Evolutionary conservation across 2,329 filamentous ascomycete genomes (phyloP).

Genomic region (Cercospora beticola): DNA sequence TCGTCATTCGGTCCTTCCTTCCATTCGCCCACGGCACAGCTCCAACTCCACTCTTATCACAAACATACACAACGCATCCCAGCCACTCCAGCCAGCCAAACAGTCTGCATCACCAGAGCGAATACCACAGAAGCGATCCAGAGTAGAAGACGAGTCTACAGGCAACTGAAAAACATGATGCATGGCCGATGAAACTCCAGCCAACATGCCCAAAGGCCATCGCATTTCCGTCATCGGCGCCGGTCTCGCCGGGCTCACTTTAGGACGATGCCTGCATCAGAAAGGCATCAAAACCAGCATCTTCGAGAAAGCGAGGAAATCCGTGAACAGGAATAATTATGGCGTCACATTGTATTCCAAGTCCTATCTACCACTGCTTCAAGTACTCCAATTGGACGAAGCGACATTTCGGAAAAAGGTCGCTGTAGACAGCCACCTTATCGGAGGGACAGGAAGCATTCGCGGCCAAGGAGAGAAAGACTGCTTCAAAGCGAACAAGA

Average conservation of each 20-base stretch:
- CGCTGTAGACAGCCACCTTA: constrained; percentile 35
- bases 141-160: not conserved
- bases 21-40: not conserved
- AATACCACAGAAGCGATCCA: not conserved
- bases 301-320: constrained; percentile 37
- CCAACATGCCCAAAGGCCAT: constrained; percentile 8
- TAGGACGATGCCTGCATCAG: constrained; percentile 39
- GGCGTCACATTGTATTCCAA: constrained; percentile 42
- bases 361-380: constrained; percentile 38
- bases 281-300: constrained; percentile 37
- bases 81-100: not conserved
- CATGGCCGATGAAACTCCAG: not conserved
- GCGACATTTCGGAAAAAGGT: constrained; percentile 34
- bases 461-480: constrained; percentile 2
- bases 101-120: not conserved
- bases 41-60: not conserved
- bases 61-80: not conserved
- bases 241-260: constrained; percentile 47
- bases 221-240: constrained; percentile 46
- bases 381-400: constrained; percentile 37
- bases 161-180: not conserved
- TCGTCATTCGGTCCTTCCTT: constrained; percentile 4
- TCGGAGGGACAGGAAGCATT: constrained; percentile 32
- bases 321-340: constrained; percentile 38
- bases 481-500: constrained; percentile 40